Evolutionary conservation across 2,329 filamentous ascomycete genomes (phyloP).

Genomic region (Penicillium sp.): DNA sequence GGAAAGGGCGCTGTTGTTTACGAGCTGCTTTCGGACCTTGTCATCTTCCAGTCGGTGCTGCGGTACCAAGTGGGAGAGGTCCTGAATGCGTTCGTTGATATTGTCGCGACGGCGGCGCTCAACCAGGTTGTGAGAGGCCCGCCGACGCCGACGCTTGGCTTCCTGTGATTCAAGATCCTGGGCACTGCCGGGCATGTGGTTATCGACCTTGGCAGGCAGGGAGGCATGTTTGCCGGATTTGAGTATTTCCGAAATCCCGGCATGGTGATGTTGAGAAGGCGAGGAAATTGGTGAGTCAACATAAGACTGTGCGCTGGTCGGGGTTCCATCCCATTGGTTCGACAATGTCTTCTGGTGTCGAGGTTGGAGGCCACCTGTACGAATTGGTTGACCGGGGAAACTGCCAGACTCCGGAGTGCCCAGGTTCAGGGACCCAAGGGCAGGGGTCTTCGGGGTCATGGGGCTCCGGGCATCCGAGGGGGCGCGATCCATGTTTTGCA

Average conservation of each 20-base stretch:
- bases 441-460: constrained; percentile 83
- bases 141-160: constrained; percentile 84
- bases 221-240: constrained; percentile 81
- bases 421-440: constrained; percentile 71
- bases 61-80: constrained; percentile 90
- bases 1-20: constrained; percentile 87
- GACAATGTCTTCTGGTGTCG: constrained; percentile 80
- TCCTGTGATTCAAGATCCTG: constrained; percentile 76
- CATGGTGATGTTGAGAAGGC: constrained; percentile 60
- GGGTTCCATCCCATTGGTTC: constrained; percentile 87
- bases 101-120: constrained; percentile 94
- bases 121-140: constrained; percentile 95
- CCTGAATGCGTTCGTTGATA: constrained; percentile 98
- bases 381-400: constrained; percentile 77
- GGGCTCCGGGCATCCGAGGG: constrained; percentile 74
- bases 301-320: constrained; percentile 80
- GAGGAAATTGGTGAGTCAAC: constrained; percentile 88
- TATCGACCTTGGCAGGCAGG: constrained; percentile 81
- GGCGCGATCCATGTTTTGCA: constrained; percentile 70
- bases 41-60: constrained; percentile 92
- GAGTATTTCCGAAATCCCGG: constrained; percentile 85
- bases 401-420: constrained; percentile 69
- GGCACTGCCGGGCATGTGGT: constrained; percentile 40
- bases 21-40: constrained; percentile 91
- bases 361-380: constrained; percentile 60